Evolutionary conservation across 73 alveolate species (phyloP), one percentile per base, ranked within the genome.

Genomic region (Paramecium pentaurelia): DNA sequence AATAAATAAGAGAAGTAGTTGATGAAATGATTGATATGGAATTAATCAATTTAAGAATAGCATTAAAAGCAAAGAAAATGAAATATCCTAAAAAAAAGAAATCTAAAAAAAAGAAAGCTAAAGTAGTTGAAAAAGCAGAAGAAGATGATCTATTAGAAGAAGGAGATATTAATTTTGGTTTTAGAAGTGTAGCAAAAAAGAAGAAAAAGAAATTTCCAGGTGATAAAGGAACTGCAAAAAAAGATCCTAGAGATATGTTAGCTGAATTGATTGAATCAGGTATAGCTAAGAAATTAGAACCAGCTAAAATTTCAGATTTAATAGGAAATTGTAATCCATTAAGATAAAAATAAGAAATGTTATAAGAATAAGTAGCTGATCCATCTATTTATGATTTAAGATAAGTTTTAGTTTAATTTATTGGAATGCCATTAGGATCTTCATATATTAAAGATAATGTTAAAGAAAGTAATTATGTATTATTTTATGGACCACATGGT

Each of bases 221-320:
- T 34, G 86, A 87, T 60, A 92, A 95, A 54, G 93, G 88, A 44
- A 95, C 93, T 90, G 93, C 95, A 54, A 93, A 94, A 51, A 94
- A 94, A 42, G 97, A 95, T 77, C 95, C 96, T 8, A 93, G 95
- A 22, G 99, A 96, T 85, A 88, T 96, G 93, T 93, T 96, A 12
- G 95, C 93, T 25, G 97, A 96, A 64, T 85, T 89, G 16, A 89
- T 89, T 37, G 94, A 89, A 37, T 54, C 92, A 11, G 94, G 94
- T 40, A 54, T 89, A 38, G 94, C 77, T 40, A 89, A 89, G 37
- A 71, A 89, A 18, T 83, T 89, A 22, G 92, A 71, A 54, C 71
- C 86, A 14, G 94, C 94, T 28, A 22, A 40, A 28, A 40, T 89
- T 20, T 32, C 77, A 18, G 94, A 89, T 89, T 40, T 89, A 28